Evolutionary conservation across 2,329 filamentous ascomycete genomes (phyloP), one percentile per base, ranked within the genome.

Genomic region (Clarireedia monteithiana): DNA sequence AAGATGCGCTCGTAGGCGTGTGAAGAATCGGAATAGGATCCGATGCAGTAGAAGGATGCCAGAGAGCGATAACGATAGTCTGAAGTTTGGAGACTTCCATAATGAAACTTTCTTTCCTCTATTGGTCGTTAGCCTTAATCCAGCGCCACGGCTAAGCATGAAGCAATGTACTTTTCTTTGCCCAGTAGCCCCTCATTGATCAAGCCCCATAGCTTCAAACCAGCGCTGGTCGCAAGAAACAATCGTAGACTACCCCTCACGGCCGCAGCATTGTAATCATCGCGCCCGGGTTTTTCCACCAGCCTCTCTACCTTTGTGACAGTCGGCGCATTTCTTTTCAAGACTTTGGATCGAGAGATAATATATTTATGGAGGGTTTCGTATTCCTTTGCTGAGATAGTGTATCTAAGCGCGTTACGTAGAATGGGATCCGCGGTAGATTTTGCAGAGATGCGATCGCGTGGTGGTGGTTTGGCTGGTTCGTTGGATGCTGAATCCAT

Each of bases 11-110:
- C 92, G 85, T 45, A 97, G 75, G 27, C 89, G 83, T 26, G 82
- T 81, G 65, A 97, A 88, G 77, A 97, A 96, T 58, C 92, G 89
- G 73, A 92, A 90, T 26, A 97, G 83, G 1, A 96, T 77, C 30
- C 94, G 84, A 70, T 99, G 94, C 59, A 95, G 82, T 45, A 97
- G 82, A 20, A 97, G 79, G 60, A 96, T 90, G 2, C 88, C 81
- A 15, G 91, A 91, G 14, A 96, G 78, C 0, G 90, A 94, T 7
- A 91, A 76, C 0, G 91, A 92, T 9, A 96, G 77, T 55, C 91
- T 82, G 50, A 94, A 75, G 24, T 88, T 86, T 0, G 85, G 77
- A 0, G 85, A 89, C 59, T 79, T 82, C 72, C 82, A 78, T 15
- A 83, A 73, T 0, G 81, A 76, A 44, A 78, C 72, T 63, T 79